Evolutionary conservation across 257 asterid genomes (phyloP), one percentile per base, ranked within the genome.

Genomic region (Fraxinus anomala): DNA sequence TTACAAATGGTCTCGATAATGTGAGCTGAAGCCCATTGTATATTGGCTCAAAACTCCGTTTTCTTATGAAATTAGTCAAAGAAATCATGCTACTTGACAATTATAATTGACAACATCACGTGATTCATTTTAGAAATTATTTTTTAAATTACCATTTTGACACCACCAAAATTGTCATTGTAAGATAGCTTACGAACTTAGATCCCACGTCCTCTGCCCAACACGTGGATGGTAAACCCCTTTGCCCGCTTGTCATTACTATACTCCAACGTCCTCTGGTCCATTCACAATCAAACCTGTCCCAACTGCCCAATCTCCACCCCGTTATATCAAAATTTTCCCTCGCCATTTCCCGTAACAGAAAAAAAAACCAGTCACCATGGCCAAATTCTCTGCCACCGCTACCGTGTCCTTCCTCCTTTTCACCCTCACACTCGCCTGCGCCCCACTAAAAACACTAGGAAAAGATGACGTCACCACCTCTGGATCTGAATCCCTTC

Each of bases 361-460:
- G 10, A 39, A 16, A 31, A 12, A 23, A 44, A 61, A 72, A 4
- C 39, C 30, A 23, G 68, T 51, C 24, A 59, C 80, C 81, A 92
- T 91, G 97, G 90, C 88, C 33, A 82, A 70, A 80, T 67, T 77
- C 78, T 13, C 76, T 70, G 70, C 84, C 82, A 40, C 81, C 79
- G 13, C 63, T 66, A 30, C 83, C 74, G 73, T 87, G 2, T 74
- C 89, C 33, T 75, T 90, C 84, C 85, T 89, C 85, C 33, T 85
- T 6, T 28, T 87, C 79, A 4, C 88, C 76, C 42, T 93, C 72
- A 82, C 93, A 13, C 33, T 73, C 36, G 89, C 92, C 78, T 85
- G 88, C 1, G 33, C 72, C 4, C 80, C 85, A 17, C 31, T 77
- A 6, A 54, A 47, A 1, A 3, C 54, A 63, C 85, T 84, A 33